phyloP scores from a whole-genome alignment of 345 rosid species.

The Eucalyptus brandiana region DNA sequence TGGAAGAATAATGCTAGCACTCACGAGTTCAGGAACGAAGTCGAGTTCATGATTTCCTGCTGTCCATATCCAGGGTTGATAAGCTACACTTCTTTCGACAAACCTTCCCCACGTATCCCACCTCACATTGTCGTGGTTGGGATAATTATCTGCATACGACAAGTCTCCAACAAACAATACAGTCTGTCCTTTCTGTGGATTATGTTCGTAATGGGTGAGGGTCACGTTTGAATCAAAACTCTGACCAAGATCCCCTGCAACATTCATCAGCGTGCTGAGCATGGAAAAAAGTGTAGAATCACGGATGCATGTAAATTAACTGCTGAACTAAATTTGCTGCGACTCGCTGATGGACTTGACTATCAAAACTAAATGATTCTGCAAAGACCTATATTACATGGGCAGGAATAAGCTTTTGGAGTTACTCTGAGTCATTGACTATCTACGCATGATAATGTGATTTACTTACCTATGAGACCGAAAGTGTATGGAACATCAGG shows the following conservation, averaged over 20 bases:
- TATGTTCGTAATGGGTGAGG: conserved; percentile 64
- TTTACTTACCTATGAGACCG: conserved; percentile 26
- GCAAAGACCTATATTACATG: background rate
- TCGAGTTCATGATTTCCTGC: conserved; percentile 86
- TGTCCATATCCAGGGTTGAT: conserved; percentile 98
- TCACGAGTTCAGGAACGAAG: conserved; percentile 63
- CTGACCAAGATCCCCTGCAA: conserved; percentile 94
- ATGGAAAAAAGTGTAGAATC: background rate
- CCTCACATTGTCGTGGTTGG: conserved; percentile 53
- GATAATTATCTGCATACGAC: conserved; percentile 76
- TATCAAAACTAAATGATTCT: background rate
- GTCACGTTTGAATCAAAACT: conserved; percentile 77
- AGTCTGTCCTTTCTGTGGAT: conserved; percentile 52
- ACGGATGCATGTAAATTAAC: background rate
- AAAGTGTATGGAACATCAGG: conserved; percentile 42
- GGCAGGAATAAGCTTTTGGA: background rate
- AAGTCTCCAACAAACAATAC: conserved; percentile 79
- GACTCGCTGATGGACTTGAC: conserved; percentile 41
- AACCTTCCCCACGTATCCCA: conserved; percentile 98
- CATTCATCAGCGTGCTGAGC: background rate
- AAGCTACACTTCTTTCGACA: conserved; percentile 71
- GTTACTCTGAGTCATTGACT: background rate
- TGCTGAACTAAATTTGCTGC: background rate
- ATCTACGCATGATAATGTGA: background rate
- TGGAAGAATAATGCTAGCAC: background rate